Conservation (phyloP, 1,284 basidiomycete species). For the Coniophora puteana region DNA sequence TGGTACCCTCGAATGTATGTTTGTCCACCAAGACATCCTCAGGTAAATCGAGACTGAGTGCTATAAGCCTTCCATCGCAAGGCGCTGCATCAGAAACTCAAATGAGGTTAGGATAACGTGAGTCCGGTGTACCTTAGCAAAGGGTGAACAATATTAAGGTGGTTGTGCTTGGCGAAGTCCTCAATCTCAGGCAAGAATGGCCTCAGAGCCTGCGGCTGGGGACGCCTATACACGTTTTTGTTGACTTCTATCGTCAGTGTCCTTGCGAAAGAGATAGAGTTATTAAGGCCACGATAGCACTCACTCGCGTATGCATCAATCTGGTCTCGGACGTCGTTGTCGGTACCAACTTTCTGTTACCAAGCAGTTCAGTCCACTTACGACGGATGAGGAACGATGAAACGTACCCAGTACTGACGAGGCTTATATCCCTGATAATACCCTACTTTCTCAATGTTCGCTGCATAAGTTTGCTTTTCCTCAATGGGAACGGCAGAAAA, state of each 20-base stretch:
- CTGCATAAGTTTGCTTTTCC: constrained; percentile 55
- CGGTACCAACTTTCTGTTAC: constrained; percentile 36
- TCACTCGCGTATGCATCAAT: constrained; percentile 10
- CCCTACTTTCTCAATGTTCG: constrained; percentile 44
- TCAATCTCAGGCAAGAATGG: constrained; percentile 10
- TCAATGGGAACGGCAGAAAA: constrained; percentile 48
- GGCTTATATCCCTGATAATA: constrained; percentile 61
- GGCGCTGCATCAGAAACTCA: too few species aligned
- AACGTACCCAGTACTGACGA: constrained; percentile 48
- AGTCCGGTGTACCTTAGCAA: constrained; percentile 8
- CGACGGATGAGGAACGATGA: too few species aligned
- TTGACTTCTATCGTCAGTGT: constrained; percentile 32
- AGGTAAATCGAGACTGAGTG: constrained; percentile 6
- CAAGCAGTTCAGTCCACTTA: background rate
- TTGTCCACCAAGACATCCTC: constrained; percentile 5
- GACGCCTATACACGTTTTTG: constrained; percentile 33
- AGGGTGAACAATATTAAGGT: constrained; percentile 7
- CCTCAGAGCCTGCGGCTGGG: constrained; percentile 20
- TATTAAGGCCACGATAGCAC: constrained; percentile 27
- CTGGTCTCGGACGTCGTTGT: constrained; percentile 48
- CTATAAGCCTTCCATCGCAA: constrained; percentile 1
- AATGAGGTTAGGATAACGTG: background rate
- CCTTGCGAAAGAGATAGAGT: background rate
- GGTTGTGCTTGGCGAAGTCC: constrained; percentile 5
- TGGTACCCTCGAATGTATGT: constrained; percentile 1